A percentile compares a stretch with the other conserved stretches of the same genome.
Evolutionary conservation across 495 filamentous ascomycete species (phyloP).

Genomic region (Xylaria longipes): DNA sequence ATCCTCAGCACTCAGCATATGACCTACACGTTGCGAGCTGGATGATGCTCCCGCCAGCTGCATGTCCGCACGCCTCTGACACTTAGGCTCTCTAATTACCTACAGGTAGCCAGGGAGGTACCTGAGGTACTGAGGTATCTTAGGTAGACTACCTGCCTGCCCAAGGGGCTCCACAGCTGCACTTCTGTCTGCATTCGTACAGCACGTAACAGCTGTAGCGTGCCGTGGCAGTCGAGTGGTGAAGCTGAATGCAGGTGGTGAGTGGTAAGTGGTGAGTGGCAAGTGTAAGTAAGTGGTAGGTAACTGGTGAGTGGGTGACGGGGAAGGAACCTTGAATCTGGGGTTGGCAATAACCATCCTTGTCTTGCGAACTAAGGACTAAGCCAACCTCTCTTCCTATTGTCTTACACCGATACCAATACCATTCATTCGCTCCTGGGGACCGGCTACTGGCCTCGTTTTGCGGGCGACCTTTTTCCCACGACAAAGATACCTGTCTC

Average conservation of each 20-base stretch:
- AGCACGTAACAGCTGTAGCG: slow-evolving; percentile 12
- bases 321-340: slow-evolving; percentile 12
- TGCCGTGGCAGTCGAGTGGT: slow-evolving; percentile 10
- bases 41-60: slow-evolving; percentile 19
- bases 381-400: slow-evolving; percentile 17
- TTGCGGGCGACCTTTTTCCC: slow-evolving; percentile 16
- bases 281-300: neutral
- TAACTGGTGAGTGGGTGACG: neutral
- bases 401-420: slow-evolving; percentile 20
- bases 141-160: neutral
- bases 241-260: slow-evolving; percentile 18
- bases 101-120: neutral
- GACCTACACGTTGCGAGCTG: slow-evolving; percentile 37
- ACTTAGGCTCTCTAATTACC: slow-evolving; percentile 2
- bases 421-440: slow-evolving; percentile 15
- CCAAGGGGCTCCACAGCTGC: slow-evolving; percentile 15
- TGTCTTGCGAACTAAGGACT: slow-evolving; percentile 21
- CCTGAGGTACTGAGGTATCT: neutral
- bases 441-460: slow-evolving; percentile 17
- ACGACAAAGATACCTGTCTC: neutral
- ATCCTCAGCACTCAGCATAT: slow-evolving; percentile 36
- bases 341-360: slow-evolving; percentile 13
- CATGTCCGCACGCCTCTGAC: slow-evolving; percentile 13
- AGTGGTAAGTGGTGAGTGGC: slow-evolving; percentile 1
- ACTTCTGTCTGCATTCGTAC: slow-evolving; percentile 8